Evolutionary conservation across 305 asterid genomes (phyloP), one percentile per base, ranked within the genome.

Genomic region (Fraxinus angustifolia): DNA sequence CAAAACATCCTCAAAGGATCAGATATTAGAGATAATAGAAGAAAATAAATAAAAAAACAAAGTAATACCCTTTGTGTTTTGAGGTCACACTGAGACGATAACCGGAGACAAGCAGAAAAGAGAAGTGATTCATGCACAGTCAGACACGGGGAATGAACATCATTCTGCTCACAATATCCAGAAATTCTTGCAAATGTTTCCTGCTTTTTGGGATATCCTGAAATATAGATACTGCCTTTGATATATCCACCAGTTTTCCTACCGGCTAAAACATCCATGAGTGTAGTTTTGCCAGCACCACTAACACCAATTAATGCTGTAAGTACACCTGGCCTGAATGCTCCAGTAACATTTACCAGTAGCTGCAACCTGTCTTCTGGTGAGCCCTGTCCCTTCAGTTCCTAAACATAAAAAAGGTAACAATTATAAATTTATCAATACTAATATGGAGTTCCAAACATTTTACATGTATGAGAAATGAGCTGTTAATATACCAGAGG

Each of bases 221-320:
- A 92, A 78, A 94, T 89, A 73, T 82, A 89, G 77, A 91, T 89
- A n/a, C 79, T 82, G 77, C 98, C 98, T 85, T 88, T 87, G 19
- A 94, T 90, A 83, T 89, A 88, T 67, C 98, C 98, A 6, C 98
- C 98, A 0, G 98, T 94, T 88, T 94, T 94, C 81, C 98, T 79
- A 78, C 98, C 97, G 28, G 98, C 91, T 83, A 94, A 89, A 82
- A 94, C 98, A 85, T 94, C 98, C 98, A 94, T 94, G 74, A 94
- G 93, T 74, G 98, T 94, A 35, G 97, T 94, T 87, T 94, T 94
- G 26, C 98, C 98, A 73, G 98, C 98, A 80, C 98, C 98, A 75
- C 98, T 94, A 16, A 92, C 98, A 42, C 98, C 98, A 48, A 94
- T 91, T 82, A 94, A 85, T 75, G 98, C 98, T 68, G 98, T 94